A percentile compares a stretch with the other conserved stretches of the same genome.
Evolutionary conservation across 2,329 filamentous ascomycete species (phyloP).

Genomic region (Ophiostoma fasciatum): DNA sequence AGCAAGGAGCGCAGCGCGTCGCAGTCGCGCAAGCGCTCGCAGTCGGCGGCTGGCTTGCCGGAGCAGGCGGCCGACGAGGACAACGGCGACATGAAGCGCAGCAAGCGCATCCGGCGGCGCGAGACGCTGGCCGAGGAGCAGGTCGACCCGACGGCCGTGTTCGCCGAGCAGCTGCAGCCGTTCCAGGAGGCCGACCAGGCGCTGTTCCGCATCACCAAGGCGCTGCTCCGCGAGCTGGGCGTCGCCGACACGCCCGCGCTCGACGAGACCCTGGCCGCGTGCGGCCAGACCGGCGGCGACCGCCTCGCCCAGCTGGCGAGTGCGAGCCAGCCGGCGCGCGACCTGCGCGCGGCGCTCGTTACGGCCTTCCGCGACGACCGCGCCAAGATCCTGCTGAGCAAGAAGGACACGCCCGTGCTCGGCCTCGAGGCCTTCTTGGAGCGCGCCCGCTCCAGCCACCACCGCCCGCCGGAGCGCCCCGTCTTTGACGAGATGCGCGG

Average conservation of each 20-base stretch:
- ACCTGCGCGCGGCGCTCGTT: constrained; percentile 32
- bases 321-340: constrained; percentile 29
- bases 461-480: constrained; percentile 31
- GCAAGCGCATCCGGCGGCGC: constrained; percentile 48
- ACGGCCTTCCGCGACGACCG: constrained; percentile 36
- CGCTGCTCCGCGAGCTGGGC: constrained; percentile 39
- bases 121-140: constrained; percentile 40
- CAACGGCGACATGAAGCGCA: constrained; percentile 41
- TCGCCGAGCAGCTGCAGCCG: constrained; percentile 39
- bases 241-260: constrained; percentile 24
- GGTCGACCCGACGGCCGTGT: constrained; percentile 34
- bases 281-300: constrained; percentile 31
- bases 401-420: constrained; percentile 35
- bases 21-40: constrained; percentile 37
- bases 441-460: constrained; percentile 41
- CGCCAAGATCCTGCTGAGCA: constrained; percentile 36
- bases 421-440: constrained; percentile 49
- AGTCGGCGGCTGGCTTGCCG: constrained; percentile 43
- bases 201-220: constrained; percentile 39
- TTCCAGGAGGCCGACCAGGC: constrained; percentile 41
- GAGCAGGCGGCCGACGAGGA: constrained; percentile 38
- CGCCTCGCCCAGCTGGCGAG: constrained; percentile 33
- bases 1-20: constrained; percentile 22
- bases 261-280: constrained; percentile 35
- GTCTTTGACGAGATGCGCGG: constrained; percentile 38